phyloP scores from a whole-genome alignment of 2,329 filamentous ascomycete species.

The Talaromyces sp. region DNA sequence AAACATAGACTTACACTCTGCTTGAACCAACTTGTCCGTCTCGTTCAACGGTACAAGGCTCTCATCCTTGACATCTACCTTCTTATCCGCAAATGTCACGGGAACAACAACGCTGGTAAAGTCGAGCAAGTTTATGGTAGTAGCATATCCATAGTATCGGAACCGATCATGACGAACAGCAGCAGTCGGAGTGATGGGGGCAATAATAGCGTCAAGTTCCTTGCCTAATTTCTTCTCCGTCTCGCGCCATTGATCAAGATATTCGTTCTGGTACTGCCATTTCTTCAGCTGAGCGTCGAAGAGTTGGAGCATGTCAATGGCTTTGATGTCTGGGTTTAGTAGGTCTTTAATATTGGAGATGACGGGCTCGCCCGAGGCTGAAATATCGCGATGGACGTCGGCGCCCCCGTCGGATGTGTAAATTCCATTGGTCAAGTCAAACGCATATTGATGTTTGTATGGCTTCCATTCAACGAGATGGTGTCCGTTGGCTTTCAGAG shows the following conservation, averaged over 20 bases:
- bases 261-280: conserved; percentile 31
- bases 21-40: conserved; percentile 19
- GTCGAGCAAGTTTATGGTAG: not conserved
- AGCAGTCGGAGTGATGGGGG: conserved; percentile 34
- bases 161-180: conserved; percentile 34
- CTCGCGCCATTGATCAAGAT: conserved; percentile 26
- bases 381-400: conserved; percentile 24
- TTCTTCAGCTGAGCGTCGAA: conserved; percentile 29
- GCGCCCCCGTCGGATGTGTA: not conserved
- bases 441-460: not conserved
- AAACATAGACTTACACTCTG: not conserved
- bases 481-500: conserved; percentile 7
- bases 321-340: conserved; percentile 16
- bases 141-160: conserved; percentile 26
- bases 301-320: conserved; percentile 21
- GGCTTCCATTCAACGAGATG: conserved; percentile 9
- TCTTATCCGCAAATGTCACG: not conserved
- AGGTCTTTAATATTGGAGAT: conserved; percentile 32
- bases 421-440: not conserved
- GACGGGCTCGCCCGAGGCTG: conserved; percentile 32
- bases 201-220: conserved; percentile 36
- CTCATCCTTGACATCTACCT: not conserved
- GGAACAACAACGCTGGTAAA: not conserved
- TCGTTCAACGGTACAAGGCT: not conserved
- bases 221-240: conserved; percentile 15